Evolutionary conservation across 345 rosid genomes (phyloP).

Genomic region (Populus alba): DNA sequence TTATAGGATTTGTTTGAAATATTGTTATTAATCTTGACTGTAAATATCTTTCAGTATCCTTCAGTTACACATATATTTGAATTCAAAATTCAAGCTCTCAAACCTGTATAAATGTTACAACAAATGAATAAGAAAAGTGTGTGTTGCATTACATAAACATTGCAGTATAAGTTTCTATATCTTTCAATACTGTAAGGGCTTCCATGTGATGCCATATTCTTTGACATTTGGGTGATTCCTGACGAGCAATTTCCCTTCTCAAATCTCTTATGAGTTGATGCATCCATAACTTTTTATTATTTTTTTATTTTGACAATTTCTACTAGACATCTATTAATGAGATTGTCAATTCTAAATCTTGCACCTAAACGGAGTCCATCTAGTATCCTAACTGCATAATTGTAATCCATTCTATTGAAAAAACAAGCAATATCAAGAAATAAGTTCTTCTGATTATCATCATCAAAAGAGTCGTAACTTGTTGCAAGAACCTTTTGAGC

Average conservation of each 20-base stretch:
- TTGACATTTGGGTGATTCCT: neutral
- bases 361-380: no score
- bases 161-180: no score
- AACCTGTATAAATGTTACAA: no score
- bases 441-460: neutral
- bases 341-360: neutral
- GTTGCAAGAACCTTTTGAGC: neutral
- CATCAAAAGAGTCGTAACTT: neutral
- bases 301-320: no score
- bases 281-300: neutral
- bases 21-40: no score
- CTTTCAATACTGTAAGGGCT: neutral
- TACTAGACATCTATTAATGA: neutral
- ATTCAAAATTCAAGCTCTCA: no score
- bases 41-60: no score
- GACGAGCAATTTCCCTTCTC: neutral
- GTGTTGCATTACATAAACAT: no score
- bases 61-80: no score
- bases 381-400: neutral
- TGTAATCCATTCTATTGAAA: neutral
- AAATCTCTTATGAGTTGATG: neutral
- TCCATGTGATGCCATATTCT: neutral
- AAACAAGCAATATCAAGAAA: conserved; percentile 1
- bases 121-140: no score
- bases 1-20: no score